phyloP scores from a whole-genome alignment of 441 rosid species.

The Viola pubescens region DNA sequence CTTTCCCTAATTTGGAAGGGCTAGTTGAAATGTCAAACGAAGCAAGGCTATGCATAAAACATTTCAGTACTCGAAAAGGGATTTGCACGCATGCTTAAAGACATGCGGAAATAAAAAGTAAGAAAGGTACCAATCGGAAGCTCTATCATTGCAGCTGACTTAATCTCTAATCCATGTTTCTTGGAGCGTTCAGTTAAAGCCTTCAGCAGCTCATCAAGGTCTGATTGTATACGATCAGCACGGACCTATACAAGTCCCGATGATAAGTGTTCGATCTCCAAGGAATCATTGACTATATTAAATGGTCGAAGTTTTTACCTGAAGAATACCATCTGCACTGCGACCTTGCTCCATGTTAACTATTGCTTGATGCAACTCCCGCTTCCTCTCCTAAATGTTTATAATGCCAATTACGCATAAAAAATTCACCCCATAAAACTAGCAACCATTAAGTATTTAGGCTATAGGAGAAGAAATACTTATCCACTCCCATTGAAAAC shows the following conservation, averaged over 20 bases:
- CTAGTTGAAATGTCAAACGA: constrained; percentile 2
- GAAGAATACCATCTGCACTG: constrained; percentile 93
- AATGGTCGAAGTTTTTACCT: constrained; percentile 40
- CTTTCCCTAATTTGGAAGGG: constrained; percentile 1
- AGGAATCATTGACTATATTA: constrained; percentile 9
- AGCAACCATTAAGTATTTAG: constrained; percentile 6
- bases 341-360: constrained; percentile 89
- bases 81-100: not conserved
- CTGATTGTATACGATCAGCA: constrained; percentile 92
- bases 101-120: not conserved
- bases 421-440: not conserved
- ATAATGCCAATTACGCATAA: not conserved
- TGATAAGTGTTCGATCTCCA: constrained; percentile 19
- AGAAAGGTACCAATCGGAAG: constrained; percentile 68
- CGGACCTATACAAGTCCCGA: constrained; percentile 56
- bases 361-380: constrained; percentile 84
- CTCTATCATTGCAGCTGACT: constrained; percentile 71
- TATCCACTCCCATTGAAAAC: too few species aligned
- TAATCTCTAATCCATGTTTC: constrained; percentile 76
- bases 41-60: not conserved
- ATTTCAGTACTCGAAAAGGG: not conserved
- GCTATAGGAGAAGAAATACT: too few species aligned
- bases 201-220: constrained; percentile 83
- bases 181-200: constrained; percentile 71
- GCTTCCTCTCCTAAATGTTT: constrained; percentile 61